Conservation (phyloP, 306 rosid genomes). For the Calophaca sinica region DNA sequence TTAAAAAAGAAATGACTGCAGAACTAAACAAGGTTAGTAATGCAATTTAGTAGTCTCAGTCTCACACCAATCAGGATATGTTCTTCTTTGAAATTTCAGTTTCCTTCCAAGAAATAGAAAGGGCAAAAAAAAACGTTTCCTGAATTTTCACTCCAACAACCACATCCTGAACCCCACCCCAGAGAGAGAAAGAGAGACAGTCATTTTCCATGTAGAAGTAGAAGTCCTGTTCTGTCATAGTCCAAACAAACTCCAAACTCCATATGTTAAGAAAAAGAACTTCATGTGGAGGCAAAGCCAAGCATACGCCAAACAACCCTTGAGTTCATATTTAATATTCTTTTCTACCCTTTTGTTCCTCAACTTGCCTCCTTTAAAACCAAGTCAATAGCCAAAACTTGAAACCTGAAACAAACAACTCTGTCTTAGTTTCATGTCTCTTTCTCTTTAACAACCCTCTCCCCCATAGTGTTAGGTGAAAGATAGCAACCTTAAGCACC, state of each 20-base stretch:
- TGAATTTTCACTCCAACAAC: constrained; percentile 74
- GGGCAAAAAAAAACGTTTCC: constrained; percentile 46
- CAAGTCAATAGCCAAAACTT: constrained; percentile 60
- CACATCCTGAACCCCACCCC: constrained; percentile 55
- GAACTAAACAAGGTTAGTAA: too few relatives aligned
- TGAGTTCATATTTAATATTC: constrained; percentile 9
- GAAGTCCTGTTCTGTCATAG: constrained; percentile 65
- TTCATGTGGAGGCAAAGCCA: constrained; percentile 90
- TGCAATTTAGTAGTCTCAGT: too few relatives aligned
- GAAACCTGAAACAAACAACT: constrained; percentile 56
- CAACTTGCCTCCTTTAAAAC: constrained; percentile 70
- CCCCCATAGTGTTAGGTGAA: constrained; percentile 81
- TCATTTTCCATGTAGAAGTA: constrained; percentile 78
- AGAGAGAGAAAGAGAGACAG: constrained; percentile 53
- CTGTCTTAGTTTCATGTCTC: constrained; percentile 78
- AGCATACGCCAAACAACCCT: constrained; percentile 58
- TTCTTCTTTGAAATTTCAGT: too few relatives aligned
- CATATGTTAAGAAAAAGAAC: neutral
- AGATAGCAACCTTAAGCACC: constrained; percentile 68
- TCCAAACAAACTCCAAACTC: constrained; percentile 36
- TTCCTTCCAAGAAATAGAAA: too few relatives aligned
- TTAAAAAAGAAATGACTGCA: too few relatives aligned
- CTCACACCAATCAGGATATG: too few relatives aligned
- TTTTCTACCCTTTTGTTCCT: constrained; percentile 13
- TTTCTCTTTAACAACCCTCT: constrained; percentile 82